Conservation (phyloP, 805 yeast genomes). For the Huiozyma sinensis region DNA sequence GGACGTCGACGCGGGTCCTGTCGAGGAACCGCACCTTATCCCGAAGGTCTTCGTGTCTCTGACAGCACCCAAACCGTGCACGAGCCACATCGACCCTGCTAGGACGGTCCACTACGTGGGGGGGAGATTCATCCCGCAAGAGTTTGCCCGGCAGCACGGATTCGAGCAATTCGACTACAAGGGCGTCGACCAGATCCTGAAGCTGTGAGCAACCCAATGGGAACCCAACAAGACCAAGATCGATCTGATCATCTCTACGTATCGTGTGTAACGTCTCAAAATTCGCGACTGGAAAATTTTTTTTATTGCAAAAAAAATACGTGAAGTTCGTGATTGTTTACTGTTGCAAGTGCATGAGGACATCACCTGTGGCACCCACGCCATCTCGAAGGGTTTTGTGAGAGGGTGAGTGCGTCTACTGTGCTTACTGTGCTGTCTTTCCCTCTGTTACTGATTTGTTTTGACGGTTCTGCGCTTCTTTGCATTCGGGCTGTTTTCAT, state of each 20-base stretch:
- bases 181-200: constrained; percentile 47
- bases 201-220: constrained; percentile 11
- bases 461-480: background rate
- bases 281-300: too few species aligned
- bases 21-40: constrained; percentile 31
- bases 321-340: too few species aligned
- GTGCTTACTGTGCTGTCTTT: too few species aligned
- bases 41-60: constrained; percentile 70
- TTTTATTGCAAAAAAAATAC: too few species aligned
- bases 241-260: too few species aligned
- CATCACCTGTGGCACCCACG: too few species aligned
- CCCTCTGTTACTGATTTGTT: too few species aligned
- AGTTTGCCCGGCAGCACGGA: constrained; percentile 62
- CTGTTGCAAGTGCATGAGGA: too few species aligned
- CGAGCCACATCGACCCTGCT: constrained; percentile 38
- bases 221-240: too few species aligned
- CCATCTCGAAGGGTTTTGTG: too few species aligned
- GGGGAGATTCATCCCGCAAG: constrained; percentile 68
- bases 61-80: constrained; percentile 92
- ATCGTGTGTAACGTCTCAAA: too few species aligned
- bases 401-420: too few species aligned
- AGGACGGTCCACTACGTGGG: constrained; percentile 62
- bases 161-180: constrained; percentile 54
- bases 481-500: background rate
- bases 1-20: constrained; percentile 88